Base-by-base conservation (phyloP, 225 moss, liverwort and hornwort genomes). In the Polytrichum formosum region DNA sequence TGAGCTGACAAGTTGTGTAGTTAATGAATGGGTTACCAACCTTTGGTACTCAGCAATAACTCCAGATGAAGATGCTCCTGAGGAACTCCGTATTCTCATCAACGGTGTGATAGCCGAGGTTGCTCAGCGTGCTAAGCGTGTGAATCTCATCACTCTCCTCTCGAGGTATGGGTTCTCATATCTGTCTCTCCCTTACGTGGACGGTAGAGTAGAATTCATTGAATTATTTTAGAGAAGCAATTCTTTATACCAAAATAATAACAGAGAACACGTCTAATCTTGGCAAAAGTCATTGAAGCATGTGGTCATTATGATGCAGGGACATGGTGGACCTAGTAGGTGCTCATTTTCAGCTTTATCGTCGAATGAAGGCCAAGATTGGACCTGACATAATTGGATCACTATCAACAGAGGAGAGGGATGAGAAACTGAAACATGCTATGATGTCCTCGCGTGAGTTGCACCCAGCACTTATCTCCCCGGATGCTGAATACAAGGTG, bases 21-120 rank as follows among this genome's bases (percentile, higher is more conserved):
- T 85, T 70, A 75, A 85, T 78, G 85, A 88, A 55, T 88, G 85
- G 77, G 61, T 88, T 69, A 85, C 80, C 21, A 55, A 67, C 73
- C 85, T 88, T 66, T 88, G 88, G 88, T 88, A 85, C 68, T 28
- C 77, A 59, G 25, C 76, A 54, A 75, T 88, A 28, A 85, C 85
- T 28, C 71, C 88, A 46, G 88, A 88, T 72, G 71, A 76, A 72
- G 88, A 88, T 70, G 78, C 67, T 29, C 88, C 88, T 27, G 78
- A 80, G 67, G 88, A 88, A 79, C 55, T 88, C 64, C 79, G 88
- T 7, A 69, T 88, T 71, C 88, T 88, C 71, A 65, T 88, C 64
- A 88, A 88, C 74, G 71, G 76, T 75, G 88, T 88, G 65, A 84
- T 88, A 70, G 80, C 82, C 62, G 78, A 85, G 71, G 80, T 88